phyloP scores from a whole-genome alignment of 2,329 filamentous ascomycete species.

The Nemania diffusa region DNA sequence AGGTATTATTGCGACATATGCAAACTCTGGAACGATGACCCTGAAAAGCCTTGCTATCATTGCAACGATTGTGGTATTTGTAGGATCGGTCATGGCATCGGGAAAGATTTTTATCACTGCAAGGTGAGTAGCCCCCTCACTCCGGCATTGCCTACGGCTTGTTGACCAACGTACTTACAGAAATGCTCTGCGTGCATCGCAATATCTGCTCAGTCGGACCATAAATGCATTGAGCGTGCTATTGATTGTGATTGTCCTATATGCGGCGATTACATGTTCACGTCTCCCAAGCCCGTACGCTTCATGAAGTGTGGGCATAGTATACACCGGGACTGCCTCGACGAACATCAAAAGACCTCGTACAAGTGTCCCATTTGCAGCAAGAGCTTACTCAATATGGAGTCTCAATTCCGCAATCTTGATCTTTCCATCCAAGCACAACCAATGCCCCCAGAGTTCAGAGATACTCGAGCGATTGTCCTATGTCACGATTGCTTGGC shows the following conservation, averaged over 20 bases:
- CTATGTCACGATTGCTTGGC: constrained; percentile 95
- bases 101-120: constrained; percentile 98
- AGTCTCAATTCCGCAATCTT: constrained; percentile 89
- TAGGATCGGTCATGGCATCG: constrained; percentile 86
- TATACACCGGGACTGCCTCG: constrained; percentile 90
- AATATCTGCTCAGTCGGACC: constrained; percentile 83
- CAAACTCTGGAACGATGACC: constrained; percentile 96
- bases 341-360: constrained; percentile 85
- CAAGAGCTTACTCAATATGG: constrained; percentile 98
- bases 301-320: constrained; percentile 97
- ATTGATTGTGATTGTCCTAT: constrained; percentile 97
- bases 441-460: constrained; percentile 90
- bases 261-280: constrained; percentile 96
- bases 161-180: constrained; percentile 54
- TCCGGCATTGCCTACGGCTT: no score
- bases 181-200: constrained; percentile 95
- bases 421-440: constrained; percentile 88
- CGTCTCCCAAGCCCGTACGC: constrained; percentile 85
- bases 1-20: constrained; percentile 95
- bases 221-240: constrained; percentile 93
- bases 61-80: constrained; percentile 97
- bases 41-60: constrained; percentile 92
- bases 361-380: constrained; percentile 98
- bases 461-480: constrained; percentile 81
- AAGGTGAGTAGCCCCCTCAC: constrained; percentile 71